These are phyloP conservation scores for Nissolia schottii DNA, from an alignment of 306 rosid genomes.

Conservation along the genomic window DNA sequence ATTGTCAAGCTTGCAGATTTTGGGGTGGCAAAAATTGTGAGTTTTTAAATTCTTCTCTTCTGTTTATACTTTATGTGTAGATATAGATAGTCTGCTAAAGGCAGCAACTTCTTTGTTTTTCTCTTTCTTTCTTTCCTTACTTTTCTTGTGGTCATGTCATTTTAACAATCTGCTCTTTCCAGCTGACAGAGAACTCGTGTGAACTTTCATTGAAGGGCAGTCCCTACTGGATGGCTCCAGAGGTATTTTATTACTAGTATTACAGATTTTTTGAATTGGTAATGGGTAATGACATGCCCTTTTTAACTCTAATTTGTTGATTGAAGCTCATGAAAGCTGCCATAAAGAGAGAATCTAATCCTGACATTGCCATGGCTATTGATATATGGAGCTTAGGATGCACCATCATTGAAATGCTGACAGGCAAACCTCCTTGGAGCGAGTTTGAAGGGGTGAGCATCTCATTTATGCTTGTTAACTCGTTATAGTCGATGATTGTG, in stretches of 20 bases:
- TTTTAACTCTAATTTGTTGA: constrained; percentile 18
- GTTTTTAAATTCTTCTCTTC: constrained; percentile 31
- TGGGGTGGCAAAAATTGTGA: constrained; percentile 91
- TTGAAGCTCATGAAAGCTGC: constrained; percentile 84
- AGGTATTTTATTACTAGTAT: constrained; percentile 52
- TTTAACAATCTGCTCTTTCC: constrained; percentile 31
- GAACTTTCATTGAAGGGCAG: constrained; percentile 91
- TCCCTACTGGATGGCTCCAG: constrained; percentile 99
- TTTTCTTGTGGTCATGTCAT: constrained; percentile 20
- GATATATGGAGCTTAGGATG: constrained; percentile 99
- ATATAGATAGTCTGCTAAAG: not conserved
- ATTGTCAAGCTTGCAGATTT: constrained; percentile 95
- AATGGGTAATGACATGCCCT: not conserved
- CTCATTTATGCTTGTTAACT: constrained; percentile 19
- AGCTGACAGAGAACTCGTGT: constrained; percentile 71
- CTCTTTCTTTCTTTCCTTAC: not conserved
- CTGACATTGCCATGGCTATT: constrained; percentile 72
- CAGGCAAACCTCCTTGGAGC: constrained; percentile 94
- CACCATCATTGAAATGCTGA: constrained; percentile 87
- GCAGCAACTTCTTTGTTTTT: not conserved
- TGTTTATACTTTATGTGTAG: constrained; percentile 1
- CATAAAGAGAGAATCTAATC: constrained; percentile 57
- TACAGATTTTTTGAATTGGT: constrained; percentile 9
- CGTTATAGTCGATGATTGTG: not conserved
- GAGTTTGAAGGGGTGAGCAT: constrained; percentile 71